Percentiles rank a stretch among this genome's conserved stretches.
Evolutionary conservation across 768 basidiomycete species (phyloP).

Genomic region (Clavaria fumosa): DNA sequence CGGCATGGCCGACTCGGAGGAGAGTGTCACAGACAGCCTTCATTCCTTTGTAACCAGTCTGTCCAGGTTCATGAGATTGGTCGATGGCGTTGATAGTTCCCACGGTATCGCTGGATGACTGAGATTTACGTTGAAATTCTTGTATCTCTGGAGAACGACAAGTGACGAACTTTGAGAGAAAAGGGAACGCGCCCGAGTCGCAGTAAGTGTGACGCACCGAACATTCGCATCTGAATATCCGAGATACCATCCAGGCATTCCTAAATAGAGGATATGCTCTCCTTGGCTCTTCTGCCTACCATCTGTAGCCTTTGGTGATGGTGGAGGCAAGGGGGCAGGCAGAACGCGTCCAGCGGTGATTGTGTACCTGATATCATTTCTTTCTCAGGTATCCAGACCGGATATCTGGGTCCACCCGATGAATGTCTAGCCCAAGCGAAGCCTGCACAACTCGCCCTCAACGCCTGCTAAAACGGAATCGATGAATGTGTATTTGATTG

Average conservation of each 20-base stretch:
- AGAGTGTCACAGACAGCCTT: conserved; percentile 51
- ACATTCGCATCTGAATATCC: conserved; percentile 83
- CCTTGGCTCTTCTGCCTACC: conserved; percentile 42
- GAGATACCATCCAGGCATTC: conserved; percentile 75
- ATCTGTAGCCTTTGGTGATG: conserved; percentile 28
- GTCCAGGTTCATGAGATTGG: conserved; percentile 61
- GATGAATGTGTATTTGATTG: too few relatives aligned
- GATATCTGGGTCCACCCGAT: too few relatives aligned
- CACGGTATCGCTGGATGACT: conserved; percentile 40
- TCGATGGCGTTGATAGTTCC: conserved; percentile 61
- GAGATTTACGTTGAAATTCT: conserved; percentile 80
- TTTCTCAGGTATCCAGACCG: too few relatives aligned
- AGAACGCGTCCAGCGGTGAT: too few relatives aligned
- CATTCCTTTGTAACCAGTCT: conserved; percentile 61
- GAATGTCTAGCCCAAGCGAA: too few relatives aligned
- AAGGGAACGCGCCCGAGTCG: conserved; percentile 1
- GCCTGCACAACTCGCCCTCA: too few relatives aligned
- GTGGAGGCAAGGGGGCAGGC: too few relatives aligned
- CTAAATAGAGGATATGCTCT: conserved; percentile 50
- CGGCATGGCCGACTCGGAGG: conserved; percentile 39
- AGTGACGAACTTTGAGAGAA: too few relatives aligned
- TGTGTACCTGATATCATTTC: too few relatives aligned
- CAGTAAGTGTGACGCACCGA: conserved; percentile 34
- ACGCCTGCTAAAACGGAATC: too few relatives aligned
- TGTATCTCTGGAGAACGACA: conserved; percentile 53